Evolutionary conservation across 768 basidiomycete species (phyloP), one percentile per base, ranked within the genome.

Genomic region (Leucosporidium yakuticum): DNA sequence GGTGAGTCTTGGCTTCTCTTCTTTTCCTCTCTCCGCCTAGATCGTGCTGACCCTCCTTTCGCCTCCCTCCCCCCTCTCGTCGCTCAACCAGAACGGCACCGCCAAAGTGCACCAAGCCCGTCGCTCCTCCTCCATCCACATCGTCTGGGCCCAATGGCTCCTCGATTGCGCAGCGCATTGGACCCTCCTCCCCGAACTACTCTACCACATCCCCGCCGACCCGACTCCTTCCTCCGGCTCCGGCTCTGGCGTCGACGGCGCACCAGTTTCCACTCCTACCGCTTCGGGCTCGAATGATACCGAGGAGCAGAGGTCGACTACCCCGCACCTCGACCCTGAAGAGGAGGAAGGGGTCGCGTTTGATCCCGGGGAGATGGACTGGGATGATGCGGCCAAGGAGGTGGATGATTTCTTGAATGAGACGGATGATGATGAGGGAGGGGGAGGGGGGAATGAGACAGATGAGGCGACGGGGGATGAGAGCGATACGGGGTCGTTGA

Each of bases 101-200:
- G 87, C 88, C 71, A 99, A 99, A 80, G 92, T 95, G 1, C 88
- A 92, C 76, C 81, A 83, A 63, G 92, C 93, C 1, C 84, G 88
- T 51, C 84, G 84, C 76, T 84, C 85, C n/a, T 86, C 87, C 9
- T 85, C 84, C 29, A 85, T 90, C 76, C 86, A 88, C 77, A 86
- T 97, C 68, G 91, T 98, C 25, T 90, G 89, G 86, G 79, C 89
- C 12, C 82, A 84, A 14, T 99, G 95, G 95, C 88, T 98, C 75
- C 86, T 85, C 39, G 89, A 94, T 77, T 91, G 88, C 17, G 81
- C 94, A 65, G 87, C 89, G n/a, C 81, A 87, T n/a, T 97, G 95
- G 92, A 80, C 80, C 62, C 85, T 85, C 64, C 87, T 89, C 76
- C 86, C 88, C 70, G 95, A 96, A 79, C 81, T 80, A 1, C 83